Percentiles rank a stretch among this genome's conserved stretches.
Conservation (phyloP, 352 stramenopile genomes). For the Pythium myriotylum region DNA sequence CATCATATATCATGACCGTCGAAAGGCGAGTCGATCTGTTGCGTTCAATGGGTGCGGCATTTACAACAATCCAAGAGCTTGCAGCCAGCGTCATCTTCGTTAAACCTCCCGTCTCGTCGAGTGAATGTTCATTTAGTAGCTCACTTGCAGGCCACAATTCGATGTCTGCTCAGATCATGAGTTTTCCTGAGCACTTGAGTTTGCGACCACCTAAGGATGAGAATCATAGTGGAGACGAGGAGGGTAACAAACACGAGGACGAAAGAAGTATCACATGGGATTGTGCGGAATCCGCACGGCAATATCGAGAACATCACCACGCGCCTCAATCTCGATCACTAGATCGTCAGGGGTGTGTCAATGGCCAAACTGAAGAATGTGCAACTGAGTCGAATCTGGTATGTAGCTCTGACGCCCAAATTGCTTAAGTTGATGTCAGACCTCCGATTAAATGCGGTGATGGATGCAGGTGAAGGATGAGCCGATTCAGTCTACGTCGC, state of each 20-base stretch:
- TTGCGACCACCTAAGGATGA: slow-evolving; percentile 34
- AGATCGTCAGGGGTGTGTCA: too few relatives aligned
- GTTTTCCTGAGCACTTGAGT: slow-evolving; percentile 75
- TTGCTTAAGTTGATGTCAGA: too few relatives aligned
- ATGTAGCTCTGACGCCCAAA: too few relatives aligned
- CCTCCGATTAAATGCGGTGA: too few relatives aligned
- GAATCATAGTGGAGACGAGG: slow-evolving; percentile 27
- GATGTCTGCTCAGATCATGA: slow-evolving; percentile 55
- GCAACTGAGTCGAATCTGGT: too few relatives aligned
- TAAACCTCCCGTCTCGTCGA: slow-evolving; percentile 55
- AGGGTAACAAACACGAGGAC: background rate
- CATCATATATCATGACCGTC: slow-evolving; percentile 30
- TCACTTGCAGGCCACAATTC: slow-evolving; percentile 57
- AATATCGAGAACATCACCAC: too few relatives aligned
- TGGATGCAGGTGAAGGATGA: too few relatives aligned
- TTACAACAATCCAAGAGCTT: slow-evolving; percentile 82
- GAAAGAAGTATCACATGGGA: background rate
- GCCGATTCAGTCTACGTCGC: too few relatives aligned
- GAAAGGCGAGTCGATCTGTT: slow-evolving; percentile 67
- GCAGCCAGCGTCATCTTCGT: slow-evolving; percentile 84
- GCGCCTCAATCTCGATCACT: too few relatives aligned
- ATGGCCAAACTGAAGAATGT: too few relatives aligned
- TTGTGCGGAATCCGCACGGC: background rate
- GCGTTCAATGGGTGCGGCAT: slow-evolving; percentile 60
- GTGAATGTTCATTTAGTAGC: slow-evolving; percentile 65